phyloP scores from a whole-genome alignment of 768 basidiomycete genomes.

The Tylopilus subfusipes region DNA sequence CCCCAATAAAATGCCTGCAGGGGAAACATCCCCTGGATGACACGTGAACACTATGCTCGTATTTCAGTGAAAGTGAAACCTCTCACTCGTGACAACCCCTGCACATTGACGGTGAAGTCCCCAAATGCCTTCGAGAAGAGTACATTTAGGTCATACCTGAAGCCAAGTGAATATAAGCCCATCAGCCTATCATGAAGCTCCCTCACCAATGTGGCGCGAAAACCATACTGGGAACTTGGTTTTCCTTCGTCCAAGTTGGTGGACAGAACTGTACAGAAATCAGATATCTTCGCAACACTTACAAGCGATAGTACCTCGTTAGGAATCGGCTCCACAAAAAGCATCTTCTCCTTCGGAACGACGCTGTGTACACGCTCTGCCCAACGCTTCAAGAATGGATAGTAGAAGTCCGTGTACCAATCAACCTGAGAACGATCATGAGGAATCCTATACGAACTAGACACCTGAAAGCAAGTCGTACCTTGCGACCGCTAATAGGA shows the following conservation, averaged over 20 bases:
- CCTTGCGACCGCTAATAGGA: conserved; percentile 61
- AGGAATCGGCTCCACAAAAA: conserved; percentile 85
- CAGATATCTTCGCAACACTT: conserved; percentile 1
- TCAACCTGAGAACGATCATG: conserved; percentile 51
- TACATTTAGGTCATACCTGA: conserved; percentile 88
- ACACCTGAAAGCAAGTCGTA: conserved; percentile 21
- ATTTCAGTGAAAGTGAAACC: background rate
- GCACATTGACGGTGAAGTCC: conserved; percentile 88
- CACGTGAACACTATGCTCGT: conserved; percentile 5
- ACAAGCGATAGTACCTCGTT: conserved; percentile 64
- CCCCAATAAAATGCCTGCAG: conserved; percentile 86
- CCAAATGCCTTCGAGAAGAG: conserved; percentile 84
- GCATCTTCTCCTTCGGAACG: conserved; percentile 50
- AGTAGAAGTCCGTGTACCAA: conserved; percentile 86
- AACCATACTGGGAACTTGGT: conserved; percentile 59
- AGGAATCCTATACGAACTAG: background rate
- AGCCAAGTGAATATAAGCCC: background rate
- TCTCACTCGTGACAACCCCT: conserved; percentile 80
- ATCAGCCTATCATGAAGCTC: conserved; percentile 2
- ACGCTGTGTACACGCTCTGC: conserved; percentile 51
- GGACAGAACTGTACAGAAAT: conserved; percentile 66
- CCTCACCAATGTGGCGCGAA: conserved; percentile 72
- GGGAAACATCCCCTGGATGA: conserved; percentile 75
- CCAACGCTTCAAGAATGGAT: conserved; percentile 72
- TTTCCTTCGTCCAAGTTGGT: conserved; percentile 65